Conservation (phyloP, 495 filamentous ascomycete species). For the Polyplosphaeria fusca region DNA sequence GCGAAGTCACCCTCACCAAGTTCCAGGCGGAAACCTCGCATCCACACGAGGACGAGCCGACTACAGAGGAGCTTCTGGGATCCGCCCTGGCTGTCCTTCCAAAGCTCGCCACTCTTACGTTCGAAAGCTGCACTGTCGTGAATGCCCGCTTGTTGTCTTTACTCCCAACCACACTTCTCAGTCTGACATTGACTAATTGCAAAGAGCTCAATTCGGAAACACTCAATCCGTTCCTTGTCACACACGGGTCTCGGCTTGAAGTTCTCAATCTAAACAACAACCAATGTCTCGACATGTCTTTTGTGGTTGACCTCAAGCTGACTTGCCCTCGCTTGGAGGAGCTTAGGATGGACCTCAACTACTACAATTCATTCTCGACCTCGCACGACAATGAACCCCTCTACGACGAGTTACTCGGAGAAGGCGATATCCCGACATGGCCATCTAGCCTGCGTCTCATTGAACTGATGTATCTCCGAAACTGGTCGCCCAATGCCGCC, state of each 20-base stretch:
- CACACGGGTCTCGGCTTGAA: slow-evolving; percentile 59
- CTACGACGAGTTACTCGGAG: slow-evolving; percentile 60
- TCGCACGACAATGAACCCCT: slow-evolving; percentile 66
- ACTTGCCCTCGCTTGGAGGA: slow-evolving; percentile 66
- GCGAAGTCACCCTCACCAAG: slow-evolving; percentile 62
- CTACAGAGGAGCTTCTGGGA: slow-evolving; percentile 50
- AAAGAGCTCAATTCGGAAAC: slow-evolving; percentile 59
- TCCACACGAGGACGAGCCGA: slow-evolving; percentile 14
- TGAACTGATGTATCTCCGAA: slow-evolving; percentile 70
- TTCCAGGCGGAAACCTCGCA: slow-evolving; percentile 44
- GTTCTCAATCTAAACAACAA: slow-evolving; percentile 72
- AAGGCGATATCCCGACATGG: slow-evolving; percentile 68
- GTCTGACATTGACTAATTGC: slow-evolving; percentile 72
- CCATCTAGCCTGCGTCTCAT: slow-evolving; percentile 63
- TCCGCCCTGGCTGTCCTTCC: slow-evolving; percentile 58
- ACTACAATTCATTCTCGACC: slow-evolving; percentile 52
- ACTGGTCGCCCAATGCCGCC: slow-evolving; percentile 62
- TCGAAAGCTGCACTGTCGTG: slow-evolving; percentile 65
- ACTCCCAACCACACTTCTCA: slow-evolving; percentile 60
- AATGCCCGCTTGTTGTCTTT: slow-evolving; percentile 57
- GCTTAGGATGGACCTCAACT: slow-evolving; percentile 70
- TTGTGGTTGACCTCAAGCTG: slow-evolving; percentile 57
- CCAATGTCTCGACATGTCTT: slow-evolving; percentile 67
- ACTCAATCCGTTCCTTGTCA: slow-evolving; percentile 57
- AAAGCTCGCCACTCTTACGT: slow-evolving; percentile 58